phyloP scores from a whole-genome alignment of 352 stramenopile species.

The Phytophthora europaea region DNA sequence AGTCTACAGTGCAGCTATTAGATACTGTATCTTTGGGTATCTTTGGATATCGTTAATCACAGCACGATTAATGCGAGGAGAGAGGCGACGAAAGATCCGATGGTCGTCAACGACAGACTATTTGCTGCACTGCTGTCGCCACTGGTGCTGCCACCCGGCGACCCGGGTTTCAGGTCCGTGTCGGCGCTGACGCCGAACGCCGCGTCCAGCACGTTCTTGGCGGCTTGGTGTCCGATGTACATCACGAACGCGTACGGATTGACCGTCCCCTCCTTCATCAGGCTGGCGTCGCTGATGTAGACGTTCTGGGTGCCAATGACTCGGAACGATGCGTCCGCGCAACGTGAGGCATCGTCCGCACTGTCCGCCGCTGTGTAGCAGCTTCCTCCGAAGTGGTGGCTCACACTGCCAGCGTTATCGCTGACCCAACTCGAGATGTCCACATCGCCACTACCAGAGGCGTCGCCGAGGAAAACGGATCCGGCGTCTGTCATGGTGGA shows the following conservation, averaged over 20 bases:
- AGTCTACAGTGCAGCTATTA: no score
- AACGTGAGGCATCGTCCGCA: constrained; percentile 29
- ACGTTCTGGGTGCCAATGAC: constrained; percentile 54
- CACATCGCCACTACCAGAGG: constrained; percentile 7
- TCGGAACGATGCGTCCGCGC: constrained; percentile 33
- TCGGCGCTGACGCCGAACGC: constrained; percentile 37
- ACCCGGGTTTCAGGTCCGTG: background rate
- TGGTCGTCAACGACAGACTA: constrained; percentile 3
- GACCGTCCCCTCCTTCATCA: constrained; percentile 61
- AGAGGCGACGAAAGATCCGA: background rate
- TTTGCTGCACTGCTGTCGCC: constrained; percentile 8
- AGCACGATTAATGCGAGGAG: background rate
- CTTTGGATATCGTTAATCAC: background rate
- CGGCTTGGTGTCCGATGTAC: constrained; percentile 56
- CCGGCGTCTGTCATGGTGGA: constrained; percentile 36
- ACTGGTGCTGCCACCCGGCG: constrained; percentile 8
- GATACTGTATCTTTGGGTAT: background rate
- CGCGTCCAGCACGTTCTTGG: constrained; percentile 42
- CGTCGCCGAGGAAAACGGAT: constrained; percentile 30
- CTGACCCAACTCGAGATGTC: constrained; percentile 44
- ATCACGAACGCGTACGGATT: constrained; percentile 64
- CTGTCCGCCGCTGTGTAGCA: constrained; percentile 52
- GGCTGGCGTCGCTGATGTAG: constrained; percentile 50
- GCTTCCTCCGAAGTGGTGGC: constrained; percentile 55
- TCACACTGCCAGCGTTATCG: constrained; percentile 36